These are phyloP conservation scores for Candida vaughaniae DNA, from an alignment of 805 yeast genomes.

Conservation along the genomic window DNA sequence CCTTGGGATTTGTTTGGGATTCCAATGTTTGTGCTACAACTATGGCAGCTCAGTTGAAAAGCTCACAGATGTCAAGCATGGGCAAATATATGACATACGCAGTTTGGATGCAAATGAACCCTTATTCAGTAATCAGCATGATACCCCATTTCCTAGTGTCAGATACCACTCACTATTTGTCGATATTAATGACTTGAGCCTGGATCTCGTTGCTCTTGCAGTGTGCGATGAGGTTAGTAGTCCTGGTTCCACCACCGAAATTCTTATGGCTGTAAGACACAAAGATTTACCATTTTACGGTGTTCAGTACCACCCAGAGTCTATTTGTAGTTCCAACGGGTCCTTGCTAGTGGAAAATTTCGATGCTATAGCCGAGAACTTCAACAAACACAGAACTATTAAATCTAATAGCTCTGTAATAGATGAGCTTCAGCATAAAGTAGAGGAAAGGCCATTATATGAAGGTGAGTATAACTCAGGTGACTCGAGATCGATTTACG, in stretches of 20 bases:
- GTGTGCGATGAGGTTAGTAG: slow-evolving; percentile 38
- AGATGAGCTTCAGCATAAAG: slow-evolving; percentile 5
- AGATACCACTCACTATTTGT: slow-evolving; percentile 87
- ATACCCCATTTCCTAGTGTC: slow-evolving; percentile 49
- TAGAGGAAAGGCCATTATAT: slow-evolving; percentile 8
- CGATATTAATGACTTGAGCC: slow-evolving; percentile 23
- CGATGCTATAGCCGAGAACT: slow-evolving; percentile 45
- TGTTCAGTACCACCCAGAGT: slow-evolving; percentile 97
- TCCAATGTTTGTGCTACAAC: slow-evolving; percentile 72
- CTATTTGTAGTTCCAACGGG: slow-evolving; percentile 79
- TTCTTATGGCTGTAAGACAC: slow-evolving; percentile 82
- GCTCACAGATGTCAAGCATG: slow-evolving; percentile 70
- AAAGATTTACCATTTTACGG: slow-evolving; percentile 70
- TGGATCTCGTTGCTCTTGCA: slow-evolving; percentile 58
- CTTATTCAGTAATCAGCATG: slow-evolving; percentile 8
- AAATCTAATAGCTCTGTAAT: background rate
- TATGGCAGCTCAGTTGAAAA: slow-evolving; percentile 57
- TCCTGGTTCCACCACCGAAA: slow-evolving; percentile 13
- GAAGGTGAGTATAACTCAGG: slow-evolving; percentile 1
- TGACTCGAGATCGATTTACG: background rate
- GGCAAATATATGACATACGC: slow-evolving; percentile 68
- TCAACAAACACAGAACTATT: slow-evolving; percentile 23
- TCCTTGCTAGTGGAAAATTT: slow-evolving; percentile 59
- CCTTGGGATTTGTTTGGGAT: slow-evolving; percentile 91
- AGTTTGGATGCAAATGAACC: slow-evolving; percentile 36